Evolutionary conservation across 345 rosid genomes (phyloP), one percentile per base, ranked within the genome.

Genomic region (Hibiscus trionum): DNA sequence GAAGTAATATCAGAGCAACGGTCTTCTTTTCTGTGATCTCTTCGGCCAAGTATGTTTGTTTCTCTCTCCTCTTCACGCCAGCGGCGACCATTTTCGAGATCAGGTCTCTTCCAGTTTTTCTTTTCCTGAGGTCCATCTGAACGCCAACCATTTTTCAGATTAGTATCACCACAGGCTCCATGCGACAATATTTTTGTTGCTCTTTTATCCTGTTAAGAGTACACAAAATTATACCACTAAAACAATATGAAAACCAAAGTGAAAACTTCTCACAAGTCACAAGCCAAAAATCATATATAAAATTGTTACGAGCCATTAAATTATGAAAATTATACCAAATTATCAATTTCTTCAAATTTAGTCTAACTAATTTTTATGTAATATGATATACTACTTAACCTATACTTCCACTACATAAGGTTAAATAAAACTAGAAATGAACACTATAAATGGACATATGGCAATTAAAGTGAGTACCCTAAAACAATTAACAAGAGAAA

Each of bases 61-160:
- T 35, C 7, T 35, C 37, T 35, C 37, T 35, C 37, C 37, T 35
- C 37, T 35, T 35, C 37, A 35, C 37, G 37, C 37, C 37, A 35
- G 37, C 37, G 7, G 37, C 37, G 37, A 35, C 37, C 37, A 35
- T 5, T 35, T 35, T 35, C 37, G 1, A 5, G 37, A 5, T 35
- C 37, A 35, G 7, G 37, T 35, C 37, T 35, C 37, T 35, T 82
- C 91, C 91, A 84, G 73, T 86, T 90, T 71, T 84, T 90, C 74
- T 86, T 88, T 56, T 85, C 91, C 49, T 84, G 84, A 7, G 90
- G 70, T 73, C 85, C 90, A 77, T 90, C 96, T 69, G 85, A 78
- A 69, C 83, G 88, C 90, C 93, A 88, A 49, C 61, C 76, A 61
- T 86, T 90, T 79, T 90, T 90, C 78, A 66, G 84, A 75, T 73